Conservation (phyloP, 495 filamentous ascomycete genomes). For the Podospora pseudopauciseta region DNA sequence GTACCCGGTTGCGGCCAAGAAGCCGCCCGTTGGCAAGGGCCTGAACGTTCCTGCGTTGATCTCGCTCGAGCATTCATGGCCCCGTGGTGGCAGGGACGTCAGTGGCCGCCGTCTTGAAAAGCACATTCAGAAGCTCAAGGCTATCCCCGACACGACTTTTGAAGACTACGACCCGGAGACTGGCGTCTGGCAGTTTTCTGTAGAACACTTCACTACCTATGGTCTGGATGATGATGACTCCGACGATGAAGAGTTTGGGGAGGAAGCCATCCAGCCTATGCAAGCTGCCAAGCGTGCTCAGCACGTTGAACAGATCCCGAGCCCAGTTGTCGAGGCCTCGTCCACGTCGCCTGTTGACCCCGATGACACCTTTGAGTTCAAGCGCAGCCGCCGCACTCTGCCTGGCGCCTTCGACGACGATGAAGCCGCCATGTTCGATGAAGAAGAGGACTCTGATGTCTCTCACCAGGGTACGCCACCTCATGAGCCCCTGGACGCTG, state of each 20-base stretch:
- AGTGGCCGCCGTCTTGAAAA: constrained; percentile 56
- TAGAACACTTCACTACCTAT: constrained; percentile 94
- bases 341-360: constrained; percentile 45
- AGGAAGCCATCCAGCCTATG: constrained; percentile 46
- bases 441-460: constrained; percentile 39
- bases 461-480: constrained; percentile 80
- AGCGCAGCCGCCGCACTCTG: constrained; percentile 59
- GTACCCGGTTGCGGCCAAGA: constrained; percentile 69
- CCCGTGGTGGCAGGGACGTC: constrained; percentile 51
- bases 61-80: constrained; percentile 84
- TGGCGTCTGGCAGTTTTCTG: constrained; percentile 85
- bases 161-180: constrained; percentile 69
- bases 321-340: constrained; percentile 19
- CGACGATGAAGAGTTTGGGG: constrained; percentile 69
- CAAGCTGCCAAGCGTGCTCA: constrained; percentile 22
- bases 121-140: constrained; percentile 75
- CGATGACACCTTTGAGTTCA: constrained; percentile 81
- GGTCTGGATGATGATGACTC: constrained; percentile 85
- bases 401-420: constrained; percentile 73
- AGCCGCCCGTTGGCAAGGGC: constrained; percentile 77
- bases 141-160: constrained; percentile 73
- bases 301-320: constrained; percentile 9
- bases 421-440: constrained; percentile 41
- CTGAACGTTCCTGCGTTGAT: constrained; percentile 89
- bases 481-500: constrained; percentile 79